Conservation (phyloP, 2,329 filamentous ascomycete species). For the Ceratocystis cubensis region DNA sequence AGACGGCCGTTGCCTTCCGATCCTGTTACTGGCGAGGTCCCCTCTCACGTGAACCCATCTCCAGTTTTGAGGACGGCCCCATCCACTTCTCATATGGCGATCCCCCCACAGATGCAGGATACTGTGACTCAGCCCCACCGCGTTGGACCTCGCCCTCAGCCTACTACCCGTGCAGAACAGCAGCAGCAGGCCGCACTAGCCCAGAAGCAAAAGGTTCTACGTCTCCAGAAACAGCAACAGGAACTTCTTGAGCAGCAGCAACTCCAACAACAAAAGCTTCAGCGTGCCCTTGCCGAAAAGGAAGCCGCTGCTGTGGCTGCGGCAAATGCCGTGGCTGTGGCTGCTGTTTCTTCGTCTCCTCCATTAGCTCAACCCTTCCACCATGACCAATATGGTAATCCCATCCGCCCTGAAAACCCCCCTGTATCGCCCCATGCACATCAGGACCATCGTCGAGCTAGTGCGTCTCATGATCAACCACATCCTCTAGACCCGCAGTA, state of each 20-base stretch:
- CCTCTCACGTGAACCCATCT: conserved; percentile 23
- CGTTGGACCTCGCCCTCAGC: conserved; percentile 19
- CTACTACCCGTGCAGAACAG: conserved; percentile 22
- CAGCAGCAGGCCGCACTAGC: conserved; percentile 22
- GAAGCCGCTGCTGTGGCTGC: conserved; percentile 29
- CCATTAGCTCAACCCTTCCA: neutral
- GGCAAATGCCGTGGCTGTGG: conserved; percentile 27
- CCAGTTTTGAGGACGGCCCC: neutral
- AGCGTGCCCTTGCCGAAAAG: conserved; percentile 25
- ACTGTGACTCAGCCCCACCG: conserved; percentile 16
- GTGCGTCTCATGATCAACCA: neutral
- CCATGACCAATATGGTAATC: conserved; percentile 1
- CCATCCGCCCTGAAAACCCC: neutral
- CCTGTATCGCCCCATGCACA: neutral
- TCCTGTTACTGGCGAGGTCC: conserved; percentile 48
- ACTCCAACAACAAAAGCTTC: conserved; percentile 28
- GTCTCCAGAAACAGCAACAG: conserved; percentile 23
- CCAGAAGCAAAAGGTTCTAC: conserved; percentile 26
- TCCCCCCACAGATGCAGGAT: conserved; percentile 20
- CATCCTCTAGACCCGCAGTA: neutral
- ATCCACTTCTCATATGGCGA: conserved; percentile 17
- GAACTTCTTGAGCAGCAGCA: conserved; percentile 28
- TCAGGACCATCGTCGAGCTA: neutral
- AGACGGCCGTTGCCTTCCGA: conserved; percentile 73
- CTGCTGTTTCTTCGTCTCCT: conserved; percentile 26